Conservation (phyloP, 2,329 filamentous ascomycete genomes). For the Hypoxylon sp. region DNA sequence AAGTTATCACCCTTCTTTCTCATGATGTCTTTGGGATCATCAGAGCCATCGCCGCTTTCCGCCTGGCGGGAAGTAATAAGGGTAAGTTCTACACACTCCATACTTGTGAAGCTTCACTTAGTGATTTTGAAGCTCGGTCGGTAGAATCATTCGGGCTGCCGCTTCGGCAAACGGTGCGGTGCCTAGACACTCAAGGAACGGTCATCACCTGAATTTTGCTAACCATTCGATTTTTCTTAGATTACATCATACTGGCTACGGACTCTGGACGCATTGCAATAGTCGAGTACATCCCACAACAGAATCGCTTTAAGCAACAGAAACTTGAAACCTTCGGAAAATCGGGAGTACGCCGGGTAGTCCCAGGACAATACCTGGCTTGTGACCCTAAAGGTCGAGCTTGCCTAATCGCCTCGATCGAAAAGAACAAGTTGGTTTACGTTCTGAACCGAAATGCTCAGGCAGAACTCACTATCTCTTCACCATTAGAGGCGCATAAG, state of each 20-base stretch:
- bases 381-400: constrained; percentile 96
- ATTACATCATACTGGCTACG: constrained; percentile 95
- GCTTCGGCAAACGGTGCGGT: constrained; percentile 50
- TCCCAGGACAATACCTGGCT: constrained; percentile 96
- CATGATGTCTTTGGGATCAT: constrained; percentile 98
- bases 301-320: constrained; percentile 89
- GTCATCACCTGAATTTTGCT: constrained; percentile 39
- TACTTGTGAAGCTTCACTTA: constrained; percentile 72
- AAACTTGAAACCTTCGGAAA: constrained; percentile 99
- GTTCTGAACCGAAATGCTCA: constrained; percentile 96
- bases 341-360: constrained; percentile 91
- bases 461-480: constrained; percentile 96
- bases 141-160: constrained; percentile 58
- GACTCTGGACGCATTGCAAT: constrained; percentile 97
- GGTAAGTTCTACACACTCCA: constrained; percentile 75
- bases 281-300: constrained; percentile 88
- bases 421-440: constrained; percentile 99
- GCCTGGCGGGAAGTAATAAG: constrained; percentile 94
- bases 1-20: constrained; percentile 86
- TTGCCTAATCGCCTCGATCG: constrained; percentile 91
- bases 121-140: constrained; percentile 77
- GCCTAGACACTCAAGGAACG: constrained; percentile 39
- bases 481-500: constrained; percentile 95
- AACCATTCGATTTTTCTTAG: constrained; percentile 64
- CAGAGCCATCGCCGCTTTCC: constrained; percentile 87